Evolutionary conservation across 768 basidiomycete genomes (phyloP).

Genomic region (Podaxis mareebaensis): DNA sequence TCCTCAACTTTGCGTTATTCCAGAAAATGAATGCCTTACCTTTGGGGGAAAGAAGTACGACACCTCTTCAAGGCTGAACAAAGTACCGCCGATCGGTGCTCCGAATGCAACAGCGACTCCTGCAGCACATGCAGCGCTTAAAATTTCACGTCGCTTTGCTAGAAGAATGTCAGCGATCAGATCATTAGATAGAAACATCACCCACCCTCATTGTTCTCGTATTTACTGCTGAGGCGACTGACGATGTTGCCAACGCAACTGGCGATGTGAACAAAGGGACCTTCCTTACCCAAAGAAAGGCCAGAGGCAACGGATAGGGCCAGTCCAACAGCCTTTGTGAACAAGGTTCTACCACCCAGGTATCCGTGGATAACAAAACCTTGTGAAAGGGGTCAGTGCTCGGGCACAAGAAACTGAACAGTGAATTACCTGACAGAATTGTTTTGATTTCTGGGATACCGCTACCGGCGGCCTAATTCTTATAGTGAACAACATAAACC

Average conservation of each 20-base stretch:
- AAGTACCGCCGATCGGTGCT: constrained; percentile 90
- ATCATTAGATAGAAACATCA: constrained; percentile 9
- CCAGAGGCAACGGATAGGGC: constrained; percentile 93
- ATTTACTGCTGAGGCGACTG: constrained; percentile 82
- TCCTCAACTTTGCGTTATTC: background rate
- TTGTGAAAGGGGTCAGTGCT: constrained; percentile 25
- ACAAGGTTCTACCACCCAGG: constrained; percentile 84
- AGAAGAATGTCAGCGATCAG: background rate
- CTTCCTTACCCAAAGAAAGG: constrained; percentile 75
- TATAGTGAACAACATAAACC: constrained; percentile 14
- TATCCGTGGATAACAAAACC: constrained; percentile 98
- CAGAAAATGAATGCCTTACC: constrained; percentile 33
- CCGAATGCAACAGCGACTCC: constrained; percentile 98
- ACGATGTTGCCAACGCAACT: constrained; percentile 93
- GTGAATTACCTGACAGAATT: constrained; percentile 73
- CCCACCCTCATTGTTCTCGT: constrained; percentile 92
- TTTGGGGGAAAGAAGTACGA: constrained; percentile 97
- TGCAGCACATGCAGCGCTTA: constrained; percentile 95
- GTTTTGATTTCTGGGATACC: constrained; percentile 98
- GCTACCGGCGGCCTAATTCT: constrained; percentile 79
- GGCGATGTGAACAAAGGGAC: constrained; percentile 87
- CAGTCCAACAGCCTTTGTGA: constrained; percentile 88
- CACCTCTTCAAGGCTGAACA: constrained; percentile 94
- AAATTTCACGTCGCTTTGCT: constrained; percentile 93
- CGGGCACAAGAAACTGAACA: background rate